Percentiles rank a stretch among this genome's conserved stretches.
Conservation (phyloP, 305 asterid genomes). For the Striga hermonthica region DNA sequence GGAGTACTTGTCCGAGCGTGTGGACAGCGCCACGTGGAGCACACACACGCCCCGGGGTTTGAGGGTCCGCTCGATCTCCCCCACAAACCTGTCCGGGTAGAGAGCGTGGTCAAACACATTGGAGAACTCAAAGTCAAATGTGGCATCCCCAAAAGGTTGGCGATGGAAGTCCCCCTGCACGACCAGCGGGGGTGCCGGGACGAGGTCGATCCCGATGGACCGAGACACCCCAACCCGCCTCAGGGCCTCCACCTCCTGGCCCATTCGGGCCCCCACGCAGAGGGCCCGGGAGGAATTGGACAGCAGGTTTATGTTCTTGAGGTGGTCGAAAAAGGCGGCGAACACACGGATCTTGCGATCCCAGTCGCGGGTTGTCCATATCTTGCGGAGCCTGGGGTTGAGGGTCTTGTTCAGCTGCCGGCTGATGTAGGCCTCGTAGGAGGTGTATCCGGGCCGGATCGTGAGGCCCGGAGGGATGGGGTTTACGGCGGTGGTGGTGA, state of each 20-base stretch:
- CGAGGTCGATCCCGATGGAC: slow-evolving; percentile 72
- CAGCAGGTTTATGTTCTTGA: slow-evolving; percentile 37
- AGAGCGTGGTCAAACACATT: slow-evolving; percentile 83
- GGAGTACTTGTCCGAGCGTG: slow-evolving; percentile 71
- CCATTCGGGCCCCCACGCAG: slow-evolving; percentile 71
- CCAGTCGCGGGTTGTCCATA: slow-evolving; percentile 74
- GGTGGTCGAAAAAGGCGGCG: slow-evolving; percentile 40
- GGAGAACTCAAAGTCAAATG: slow-evolving; percentile 72
- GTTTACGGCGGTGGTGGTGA: slow-evolving; percentile 6
- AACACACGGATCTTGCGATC: slow-evolving; percentile 48
- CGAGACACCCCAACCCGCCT: slow-evolving; percentile 57
- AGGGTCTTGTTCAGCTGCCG: slow-evolving; percentile 74
- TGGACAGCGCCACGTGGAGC: slow-evolving; percentile 58
- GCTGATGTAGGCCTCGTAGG: slow-evolving; percentile 56
- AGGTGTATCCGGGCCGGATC: slow-evolving; percentile 57
- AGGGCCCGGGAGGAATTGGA: slow-evolving; percentile 49
- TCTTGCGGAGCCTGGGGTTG: slow-evolving; percentile 65
- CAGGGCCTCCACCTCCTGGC: slow-evolving; percentile 81
- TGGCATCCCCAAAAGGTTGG: slow-evolving; percentile 60
- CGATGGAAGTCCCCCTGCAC: slow-evolving; percentile 66
- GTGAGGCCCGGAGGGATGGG: slow-evolving; percentile 48
- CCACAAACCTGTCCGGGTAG: slow-evolving; percentile 62
- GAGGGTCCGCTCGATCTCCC: slow-evolving; percentile 82
- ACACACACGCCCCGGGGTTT: slow-evolving; percentile 63
- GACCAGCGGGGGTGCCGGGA: slow-evolving; percentile 72